phyloP scores from a whole-genome alignment of 345 rosid species.

The Euphorbia pulcherrima region DNA sequence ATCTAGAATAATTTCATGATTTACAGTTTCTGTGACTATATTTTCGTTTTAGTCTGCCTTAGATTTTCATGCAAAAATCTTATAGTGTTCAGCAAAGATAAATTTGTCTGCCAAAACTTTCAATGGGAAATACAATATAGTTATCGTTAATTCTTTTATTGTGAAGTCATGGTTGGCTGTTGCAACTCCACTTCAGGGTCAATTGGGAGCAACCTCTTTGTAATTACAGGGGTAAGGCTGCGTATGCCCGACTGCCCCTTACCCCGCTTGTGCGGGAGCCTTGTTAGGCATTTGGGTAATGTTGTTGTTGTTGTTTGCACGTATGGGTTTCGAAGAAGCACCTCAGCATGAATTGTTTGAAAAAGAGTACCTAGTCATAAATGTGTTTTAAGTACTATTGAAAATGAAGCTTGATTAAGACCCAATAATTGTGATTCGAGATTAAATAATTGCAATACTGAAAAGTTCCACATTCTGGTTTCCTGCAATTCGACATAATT shows the following conservation, averaged over 20 bases:
- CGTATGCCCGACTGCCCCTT: too few species aligned
- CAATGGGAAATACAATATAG: background rate
- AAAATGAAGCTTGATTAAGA: too few species aligned
- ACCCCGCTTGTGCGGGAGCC: too few species aligned
- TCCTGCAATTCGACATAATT: background rate
- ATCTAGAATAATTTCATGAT: conserved; percentile 3
- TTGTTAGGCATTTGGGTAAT: too few species aligned
- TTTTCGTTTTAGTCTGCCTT: too few species aligned
- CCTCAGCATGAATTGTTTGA: too few species aligned
- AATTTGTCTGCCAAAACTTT: background rate
- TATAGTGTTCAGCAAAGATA: background rate
- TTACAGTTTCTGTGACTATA: too few species aligned
- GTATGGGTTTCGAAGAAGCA: background rate
- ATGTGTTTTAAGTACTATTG: background rate
- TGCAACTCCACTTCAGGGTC: too few species aligned
- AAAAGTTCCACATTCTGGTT: background rate
- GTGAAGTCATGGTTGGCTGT: background rate
- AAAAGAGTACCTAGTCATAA: background rate
- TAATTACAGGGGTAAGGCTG: too few species aligned
- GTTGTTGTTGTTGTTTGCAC: background rate
- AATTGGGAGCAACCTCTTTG: too few species aligned
- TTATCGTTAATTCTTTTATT: background rate
- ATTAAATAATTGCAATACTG: background rate
- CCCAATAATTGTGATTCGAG: background rate
- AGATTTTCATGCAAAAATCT: background rate